Base-by-base conservation (phyloP, 2,329 filamentous ascomycete species). In the Xylaria sp. region DNA sequence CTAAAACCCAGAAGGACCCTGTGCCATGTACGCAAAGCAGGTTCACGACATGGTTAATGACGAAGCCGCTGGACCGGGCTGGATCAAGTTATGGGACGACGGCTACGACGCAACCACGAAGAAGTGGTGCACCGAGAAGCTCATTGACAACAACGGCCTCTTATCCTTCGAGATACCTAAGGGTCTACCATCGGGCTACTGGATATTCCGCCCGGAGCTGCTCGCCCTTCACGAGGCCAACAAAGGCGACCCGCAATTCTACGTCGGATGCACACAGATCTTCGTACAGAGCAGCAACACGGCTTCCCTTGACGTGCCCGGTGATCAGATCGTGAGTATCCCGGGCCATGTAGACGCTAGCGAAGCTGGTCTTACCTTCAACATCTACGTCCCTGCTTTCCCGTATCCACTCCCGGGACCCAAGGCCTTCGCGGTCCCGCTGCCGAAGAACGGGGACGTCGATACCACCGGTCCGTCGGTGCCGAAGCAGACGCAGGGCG, bases 71-170 rank as follows among this genome's bases (percentile, higher is more conserved):
- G 89, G 90, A 4, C 78, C 81, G 53, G 90, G 90, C 40, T 94
- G 90, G 91, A 91, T 93, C 82, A 92, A 92, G 82, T 85, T 93
- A 72, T 92, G 84, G 80, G 84, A 91, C 61, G 83, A 89, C 54
- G 89, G 88, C 47, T 91, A 90, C 76, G 82, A 90, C 69, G 73
- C 77, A 4, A 68, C 73, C 4, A 79, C 79, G 1, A 74, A 79
- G 28, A 79, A 85, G 73, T 93, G 90, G 89, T 92, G 90, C 76
- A 89, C 87, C 2, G 85, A 91, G 71, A 86, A 85, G 63, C 80
- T 93, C 61, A 89, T 89, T 61, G 80, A 78, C 57, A 87, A 87
- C 75, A 81, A 87, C 21, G 89, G 89, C 14, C 79, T 87, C 19
- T 77, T 92, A 12, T 87, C 85, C 4, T 82, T 91, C 61, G 77